Percentiles rank a stretch among this genome's conserved stretches.
These are phyloP conservation scores for Arabidopsis arenosa DNA, from an alignment of 345 rosid genomes.

Conservation along the genomic window DNA sequence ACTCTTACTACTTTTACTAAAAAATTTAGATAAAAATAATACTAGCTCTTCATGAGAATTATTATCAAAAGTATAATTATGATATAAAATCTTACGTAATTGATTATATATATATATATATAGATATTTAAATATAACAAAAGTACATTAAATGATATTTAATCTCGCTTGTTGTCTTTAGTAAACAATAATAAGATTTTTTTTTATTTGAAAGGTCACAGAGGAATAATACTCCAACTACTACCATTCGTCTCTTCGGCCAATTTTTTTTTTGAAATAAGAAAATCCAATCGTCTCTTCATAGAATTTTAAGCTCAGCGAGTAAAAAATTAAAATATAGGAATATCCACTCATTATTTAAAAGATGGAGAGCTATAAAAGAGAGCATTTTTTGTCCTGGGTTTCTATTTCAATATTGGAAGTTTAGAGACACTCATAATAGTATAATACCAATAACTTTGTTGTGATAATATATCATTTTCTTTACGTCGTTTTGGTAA, in stretches of 20 bases:
- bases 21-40: too few species aligned
- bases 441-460: background rate
- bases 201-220: constrained; percentile 5
- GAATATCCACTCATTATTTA: background rate
- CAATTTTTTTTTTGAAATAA: background rate
- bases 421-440: background rate
- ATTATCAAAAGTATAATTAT: too few species aligned
- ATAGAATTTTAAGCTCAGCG: background rate
- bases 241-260: constrained; percentile 3
- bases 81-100: too few species aligned
- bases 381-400: background rate
- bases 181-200: too few species aligned
- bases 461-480: background rate
- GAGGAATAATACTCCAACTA: background rate
- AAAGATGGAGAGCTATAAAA: background rate
- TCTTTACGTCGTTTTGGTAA: background rate
- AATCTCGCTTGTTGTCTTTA: too few species aligned
- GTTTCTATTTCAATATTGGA: constrained; percentile 8
- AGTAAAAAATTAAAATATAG: background rate
- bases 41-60: too few species aligned
- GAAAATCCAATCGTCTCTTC: background rate
- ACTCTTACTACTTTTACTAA: too few species aligned
- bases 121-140: too few species aligned
- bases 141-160: too few species aligned
- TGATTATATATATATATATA: too few species aligned